Percentiles rank a stretch among this genome's conserved stretches.
Conservation (phyloP, 371 early-diverging fungal species). For the Syncephalis plumigaleata region DNA sequence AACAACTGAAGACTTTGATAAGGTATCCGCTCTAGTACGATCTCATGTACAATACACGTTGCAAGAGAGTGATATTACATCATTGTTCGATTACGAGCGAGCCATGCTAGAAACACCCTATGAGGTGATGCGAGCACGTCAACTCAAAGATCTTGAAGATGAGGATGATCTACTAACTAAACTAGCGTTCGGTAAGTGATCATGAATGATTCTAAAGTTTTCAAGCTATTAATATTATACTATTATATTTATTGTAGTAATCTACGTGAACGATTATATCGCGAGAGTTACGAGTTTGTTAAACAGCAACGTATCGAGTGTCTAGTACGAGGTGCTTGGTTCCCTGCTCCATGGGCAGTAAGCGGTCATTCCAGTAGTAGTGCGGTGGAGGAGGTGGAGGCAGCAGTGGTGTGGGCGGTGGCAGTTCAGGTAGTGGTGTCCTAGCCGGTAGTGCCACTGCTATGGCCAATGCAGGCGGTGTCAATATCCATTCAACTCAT, state of each 20-base stretch:
- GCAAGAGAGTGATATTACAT: slow-evolving; percentile 17
- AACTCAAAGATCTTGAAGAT: slow-evolving; percentile 47
- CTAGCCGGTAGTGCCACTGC: no score
- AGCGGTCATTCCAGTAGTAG: background rate
- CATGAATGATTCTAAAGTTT: background rate
- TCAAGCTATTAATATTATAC: background rate
- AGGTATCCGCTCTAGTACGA: slow-evolving; percentile 32
- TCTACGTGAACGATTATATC: slow-evolving; percentile 36
- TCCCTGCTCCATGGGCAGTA: slow-evolving; percentile 19
- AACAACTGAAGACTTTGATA: slow-evolving; percentile 32
- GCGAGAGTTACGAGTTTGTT: slow-evolving; percentile 48
- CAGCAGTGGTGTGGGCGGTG: no score
- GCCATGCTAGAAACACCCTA: slow-evolving; percentile 47
- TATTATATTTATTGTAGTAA: slow-evolving; percentile 20
- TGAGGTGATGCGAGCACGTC: slow-evolving; percentile 36
- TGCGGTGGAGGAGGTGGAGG: no score
- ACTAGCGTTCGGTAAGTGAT: slow-evolving; percentile 35
- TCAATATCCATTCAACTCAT: no score
- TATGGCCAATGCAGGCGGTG: no score
- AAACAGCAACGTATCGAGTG: slow-evolving; percentile 50
- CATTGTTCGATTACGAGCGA: slow-evolving; percentile 29
- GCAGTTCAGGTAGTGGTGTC: no score
- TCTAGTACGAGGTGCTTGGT: slow-evolving; percentile 54
- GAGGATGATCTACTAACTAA: slow-evolving; percentile 45
- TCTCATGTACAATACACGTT: slow-evolving; percentile 27